Conservation (phyloP, 495 filamentous ascomycete genomes). For the Coniosporium apollinis region DNA sequence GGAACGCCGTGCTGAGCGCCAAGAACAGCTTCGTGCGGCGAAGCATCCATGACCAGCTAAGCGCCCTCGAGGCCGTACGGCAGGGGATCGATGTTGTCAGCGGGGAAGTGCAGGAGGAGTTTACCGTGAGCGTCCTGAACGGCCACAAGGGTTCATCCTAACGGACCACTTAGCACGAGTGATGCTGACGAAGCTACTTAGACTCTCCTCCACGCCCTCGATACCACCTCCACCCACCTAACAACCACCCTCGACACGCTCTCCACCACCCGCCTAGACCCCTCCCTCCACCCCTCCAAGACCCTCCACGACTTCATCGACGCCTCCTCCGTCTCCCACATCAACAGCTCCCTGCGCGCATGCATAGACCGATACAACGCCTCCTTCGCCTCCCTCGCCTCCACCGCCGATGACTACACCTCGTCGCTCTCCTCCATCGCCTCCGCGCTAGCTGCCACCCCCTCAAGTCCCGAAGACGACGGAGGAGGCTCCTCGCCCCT, state of each 20-base stretch:
- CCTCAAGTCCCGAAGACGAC: background rate
- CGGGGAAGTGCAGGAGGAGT: conserved; percentile 36
- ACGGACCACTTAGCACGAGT: too few species aligned
- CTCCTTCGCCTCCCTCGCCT: conserved; percentile 10
- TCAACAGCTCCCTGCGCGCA: conserved; percentile 47
- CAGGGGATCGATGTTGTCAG: conserved; percentile 38
- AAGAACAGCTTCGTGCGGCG: conserved; percentile 59
- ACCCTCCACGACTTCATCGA: conserved; percentile 84
- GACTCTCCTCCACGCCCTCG: conserved; percentile 50
- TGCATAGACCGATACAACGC: conserved; percentile 36
- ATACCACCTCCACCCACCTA: conserved; percentile 55
- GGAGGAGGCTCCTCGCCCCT: conserved; percentile 29
- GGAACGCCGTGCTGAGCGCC: conserved; percentile 60
- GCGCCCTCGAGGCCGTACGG: conserved; percentile 49
- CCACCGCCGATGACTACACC: conserved; percentile 14
- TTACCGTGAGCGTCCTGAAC: conserved; percentile 15
- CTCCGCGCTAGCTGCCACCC: background rate
- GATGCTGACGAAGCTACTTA: conserved; percentile 4
- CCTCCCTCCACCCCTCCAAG: conserved; percentile 28
- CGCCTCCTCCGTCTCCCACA: conserved; percentile 52
- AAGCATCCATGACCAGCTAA: conserved; percentile 56
- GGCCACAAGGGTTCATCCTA: too few species aligned
- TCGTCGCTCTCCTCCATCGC: conserved; percentile 11
- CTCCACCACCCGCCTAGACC: conserved; percentile 31
- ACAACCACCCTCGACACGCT: conserved; percentile 53